Base-by-base conservation (phyloP, 2,329 filamentous ascomycete species). In the Colletotrichum shisoi region DNA sequence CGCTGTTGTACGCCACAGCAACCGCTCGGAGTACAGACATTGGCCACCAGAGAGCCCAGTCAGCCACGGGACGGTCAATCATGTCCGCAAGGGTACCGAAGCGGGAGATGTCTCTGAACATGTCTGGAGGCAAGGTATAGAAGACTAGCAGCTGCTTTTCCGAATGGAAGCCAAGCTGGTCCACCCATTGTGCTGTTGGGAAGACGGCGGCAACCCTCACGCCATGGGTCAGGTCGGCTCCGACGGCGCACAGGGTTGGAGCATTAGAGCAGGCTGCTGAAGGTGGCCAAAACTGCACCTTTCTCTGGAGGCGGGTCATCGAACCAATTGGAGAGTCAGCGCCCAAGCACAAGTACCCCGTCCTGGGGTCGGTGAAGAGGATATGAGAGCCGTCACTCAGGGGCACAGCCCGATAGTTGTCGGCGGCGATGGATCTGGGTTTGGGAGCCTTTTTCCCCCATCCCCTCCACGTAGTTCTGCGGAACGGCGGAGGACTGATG, bases 361-460 rank as follows among this genome's bases (percentile, higher is more conserved):
- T 85, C 12, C 76, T 75, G 4, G 88, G 87, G 72, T 91, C 87
- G 7, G 86, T 86, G 73, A 89, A 91, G 5, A 91, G 76, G 42
- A 91, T 80, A 71, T 91, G 87, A 63, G 84, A 79, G 1, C 88
- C 88, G 73, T 91, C 89, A 68, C 86, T 88, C 45, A 91, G 74
- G 3, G 89, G 88, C 13, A 89, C 77, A 2, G 88, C 87, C 52
- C 83, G 84, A 71, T 87, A 89, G 71, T 90, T 87, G 71, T 90
- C 87, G 40, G 82, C 82, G 54, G 78, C 79, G 13, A 19, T 12
- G 27, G 54, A 39, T 15, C 52, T 58, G 9, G 37, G n/a, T 13
- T 46, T 57, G 11, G 17, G 5, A 5, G 13, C 6, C 12, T 19
- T 46, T 19, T 13, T 21, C 15, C 42, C 58, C 39, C 24, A 39